Percentiles rank a stretch among this genome's conserved stretches.
Conservation (phyloP, 441 rosid genomes). For the Gossypium gossypioides region DNA sequence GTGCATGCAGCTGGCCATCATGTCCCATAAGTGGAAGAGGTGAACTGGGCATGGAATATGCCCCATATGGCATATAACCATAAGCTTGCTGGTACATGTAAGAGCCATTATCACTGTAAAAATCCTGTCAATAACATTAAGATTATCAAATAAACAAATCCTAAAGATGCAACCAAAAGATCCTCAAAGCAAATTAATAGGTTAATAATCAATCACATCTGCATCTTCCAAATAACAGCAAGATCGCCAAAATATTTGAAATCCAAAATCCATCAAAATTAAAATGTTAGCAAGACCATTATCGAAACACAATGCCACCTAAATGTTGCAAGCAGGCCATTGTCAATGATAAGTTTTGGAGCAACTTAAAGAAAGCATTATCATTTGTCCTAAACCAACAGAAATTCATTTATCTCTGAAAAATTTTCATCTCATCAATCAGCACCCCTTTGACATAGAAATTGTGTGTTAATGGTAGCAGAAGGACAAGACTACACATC, state of each 20-base stretch:
- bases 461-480: background rate
- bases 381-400: background rate
- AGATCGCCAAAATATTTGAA: background rate
- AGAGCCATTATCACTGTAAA: conserved; percentile 41
- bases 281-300: background rate
- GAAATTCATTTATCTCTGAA: background rate
- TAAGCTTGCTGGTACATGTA: conserved; percentile 31
- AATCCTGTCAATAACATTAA: conserved; percentile 21
- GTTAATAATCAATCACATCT: background rate
- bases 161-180: background rate
- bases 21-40: conserved; percentile 26
- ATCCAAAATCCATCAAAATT: background rate
- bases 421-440: background rate
- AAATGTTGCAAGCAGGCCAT: background rate
- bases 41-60: conserved; percentile 32
- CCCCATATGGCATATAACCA: conserved; percentile 35
- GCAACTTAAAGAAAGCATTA: background rate
- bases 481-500: background rate
- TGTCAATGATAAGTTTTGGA: background rate
- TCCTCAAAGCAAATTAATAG: background rate
- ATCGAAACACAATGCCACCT: background rate
- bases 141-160: background rate
- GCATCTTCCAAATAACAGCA: background rate
- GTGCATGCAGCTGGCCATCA: conserved; percentile 33
- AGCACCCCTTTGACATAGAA: background rate